Conservation (phyloP, 2,329 filamentous ascomycete species). For the Emmonsia crescens region DNA sequence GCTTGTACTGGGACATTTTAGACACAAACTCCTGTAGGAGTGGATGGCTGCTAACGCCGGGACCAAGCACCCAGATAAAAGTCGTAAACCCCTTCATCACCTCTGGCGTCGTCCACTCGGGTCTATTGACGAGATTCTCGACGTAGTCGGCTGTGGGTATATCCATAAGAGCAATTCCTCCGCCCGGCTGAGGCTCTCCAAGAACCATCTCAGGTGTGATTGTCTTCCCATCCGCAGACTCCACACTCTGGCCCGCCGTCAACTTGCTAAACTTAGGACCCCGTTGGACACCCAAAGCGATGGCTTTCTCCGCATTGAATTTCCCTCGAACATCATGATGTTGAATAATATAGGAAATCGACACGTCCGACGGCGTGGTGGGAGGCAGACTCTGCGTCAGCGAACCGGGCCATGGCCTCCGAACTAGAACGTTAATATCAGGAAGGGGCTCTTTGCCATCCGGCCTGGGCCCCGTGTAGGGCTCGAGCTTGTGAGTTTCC, state of each 20-base stretch:
- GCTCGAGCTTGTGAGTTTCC: constrained; percentile 51
- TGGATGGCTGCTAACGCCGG: constrained; percentile 51
- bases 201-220: constrained; percentile 85
- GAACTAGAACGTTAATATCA: constrained; percentile 60
- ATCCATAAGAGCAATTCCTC: constrained; percentile 69
- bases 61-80: constrained; percentile 74
- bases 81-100: constrained; percentile 57
- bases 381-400: constrained; percentile 54
- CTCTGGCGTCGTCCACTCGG: constrained; percentile 57
- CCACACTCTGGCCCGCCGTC: constrained; percentile 52
- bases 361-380: constrained; percentile 53
- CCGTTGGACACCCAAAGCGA: constrained; percentile 51
- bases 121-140: constrained; percentile 54
- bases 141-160: constrained; percentile 62
- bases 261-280: constrained; percentile 51
- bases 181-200: constrained; percentile 53
- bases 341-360: constrained; percentile 79
- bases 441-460: constrained; percentile 40
- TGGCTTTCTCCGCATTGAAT: constrained; percentile 59
- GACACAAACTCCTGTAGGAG: constrained; percentile 60
- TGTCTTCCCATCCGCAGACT: constrained; percentile 51
- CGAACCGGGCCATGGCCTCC: constrained; percentile 69
- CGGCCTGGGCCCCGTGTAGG: constrained; percentile 59
- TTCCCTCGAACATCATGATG: constrained; percentile 66
- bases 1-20: constrained; percentile 50